Evolutionary conservation across 306 rosid species (phyloP).

Genomic region (Begonia loranthoides): DNA sequence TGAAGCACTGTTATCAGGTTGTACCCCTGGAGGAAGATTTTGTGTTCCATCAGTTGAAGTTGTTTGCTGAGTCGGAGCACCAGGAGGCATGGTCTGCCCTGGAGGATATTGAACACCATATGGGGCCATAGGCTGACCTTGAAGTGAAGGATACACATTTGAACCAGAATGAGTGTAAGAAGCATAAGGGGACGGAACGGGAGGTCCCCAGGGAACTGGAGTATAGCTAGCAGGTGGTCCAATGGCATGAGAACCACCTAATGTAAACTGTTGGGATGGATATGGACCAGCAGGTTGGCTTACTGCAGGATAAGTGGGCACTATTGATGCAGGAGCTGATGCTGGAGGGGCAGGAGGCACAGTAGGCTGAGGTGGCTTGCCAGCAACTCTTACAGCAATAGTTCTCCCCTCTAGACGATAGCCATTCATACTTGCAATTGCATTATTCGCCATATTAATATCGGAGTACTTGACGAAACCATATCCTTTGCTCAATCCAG

Average conservation of each 20-base stretch:
- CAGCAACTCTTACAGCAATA: conserved; percentile 96
- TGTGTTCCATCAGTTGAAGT: conserved; percentile 60
- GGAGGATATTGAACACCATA: conserved; percentile 78
- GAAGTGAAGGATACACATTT: conserved; percentile 64
- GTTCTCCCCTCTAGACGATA: conserved; percentile 87
- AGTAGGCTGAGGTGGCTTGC: conserved; percentile 91
- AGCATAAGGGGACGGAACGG: conserved; percentile 67
- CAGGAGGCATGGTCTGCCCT: conserved; percentile 62
- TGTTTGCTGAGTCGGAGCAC: conserved; percentile 57
- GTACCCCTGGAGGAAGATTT: conserved; percentile 87
- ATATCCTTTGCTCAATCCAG: conserved; percentile 88
- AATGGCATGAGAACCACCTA: conserved; percentile 60
- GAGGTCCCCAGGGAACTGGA: conserved; percentile 96
- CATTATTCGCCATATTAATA: conserved; percentile 84
- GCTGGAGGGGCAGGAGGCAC: conserved; percentile 85
- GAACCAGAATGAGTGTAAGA: conserved; percentile 79
- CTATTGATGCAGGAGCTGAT: conserved; percentile 42
- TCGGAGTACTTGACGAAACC: conserved; percentile 95
- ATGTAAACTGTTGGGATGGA: conserved; percentile 83
- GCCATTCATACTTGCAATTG: conserved; percentile 81
- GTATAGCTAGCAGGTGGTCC: conserved; percentile 56
- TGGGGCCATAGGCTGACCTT: conserved; percentile 63
- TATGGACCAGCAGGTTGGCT: conserved; percentile 64
- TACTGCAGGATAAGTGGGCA: conserved; percentile 62
- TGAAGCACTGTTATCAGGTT: conserved; percentile 43